Percentiles rank a stretch among this genome's conserved stretches.
Conservation (phyloP, 2,329 filamentous ascomycete species). For the Akanthomyces muscarius region DNA sequence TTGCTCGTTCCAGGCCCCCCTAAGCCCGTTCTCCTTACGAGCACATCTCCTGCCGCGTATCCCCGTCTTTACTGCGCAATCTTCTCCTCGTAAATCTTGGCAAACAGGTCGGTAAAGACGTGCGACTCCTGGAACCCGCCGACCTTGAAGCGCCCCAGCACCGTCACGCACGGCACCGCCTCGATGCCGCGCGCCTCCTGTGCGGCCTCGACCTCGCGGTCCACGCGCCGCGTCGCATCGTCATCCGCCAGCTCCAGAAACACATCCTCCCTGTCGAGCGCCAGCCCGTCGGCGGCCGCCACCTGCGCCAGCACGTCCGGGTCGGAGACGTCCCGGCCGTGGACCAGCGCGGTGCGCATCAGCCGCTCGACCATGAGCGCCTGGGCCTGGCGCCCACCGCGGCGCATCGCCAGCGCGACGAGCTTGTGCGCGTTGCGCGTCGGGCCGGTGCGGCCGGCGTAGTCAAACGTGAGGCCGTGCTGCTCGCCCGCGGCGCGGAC, state of each 20-base stretch:
- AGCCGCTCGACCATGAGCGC: slow-evolving; percentile 39
- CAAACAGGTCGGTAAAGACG: slow-evolving; percentile 64
- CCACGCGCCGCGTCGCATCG: slow-evolving; percentile 26
- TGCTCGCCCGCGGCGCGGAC: slow-evolving; percentile 30
- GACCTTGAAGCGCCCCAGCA: slow-evolving; percentile 65
- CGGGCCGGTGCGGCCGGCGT: slow-evolving; percentile 41
- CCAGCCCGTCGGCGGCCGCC: slow-evolving; percentile 29
- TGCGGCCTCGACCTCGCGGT: slow-evolving; percentile 30
- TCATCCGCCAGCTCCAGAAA: slow-evolving; percentile 29
- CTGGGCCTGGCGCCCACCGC: slow-evolving; percentile 32
- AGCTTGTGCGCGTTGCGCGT: slow-evolving; percentile 45
- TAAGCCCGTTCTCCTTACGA: too few species aligned
- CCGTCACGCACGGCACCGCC: slow-evolving; percentile 70
- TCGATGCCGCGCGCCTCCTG: slow-evolving; percentile 39
- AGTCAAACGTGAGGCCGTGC: slow-evolving; percentile 39
- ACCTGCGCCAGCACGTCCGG: slow-evolving; percentile 34
- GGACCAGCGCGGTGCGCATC: slow-evolving; percentile 40
- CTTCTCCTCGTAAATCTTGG: slow-evolving; percentile 41
- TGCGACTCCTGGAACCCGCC: slow-evolving; percentile 66
- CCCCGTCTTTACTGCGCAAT: not conserved
- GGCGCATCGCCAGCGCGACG: slow-evolving; percentile 37
- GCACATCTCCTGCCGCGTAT: too few species aligned
- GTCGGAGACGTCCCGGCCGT: slow-evolving; percentile 40
- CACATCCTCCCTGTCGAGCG: slow-evolving; percentile 28
- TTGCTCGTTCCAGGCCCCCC: too few species aligned